Base-by-base conservation (phyloP, 306 rosid genomes). In the Neltuma alba region DNA sequence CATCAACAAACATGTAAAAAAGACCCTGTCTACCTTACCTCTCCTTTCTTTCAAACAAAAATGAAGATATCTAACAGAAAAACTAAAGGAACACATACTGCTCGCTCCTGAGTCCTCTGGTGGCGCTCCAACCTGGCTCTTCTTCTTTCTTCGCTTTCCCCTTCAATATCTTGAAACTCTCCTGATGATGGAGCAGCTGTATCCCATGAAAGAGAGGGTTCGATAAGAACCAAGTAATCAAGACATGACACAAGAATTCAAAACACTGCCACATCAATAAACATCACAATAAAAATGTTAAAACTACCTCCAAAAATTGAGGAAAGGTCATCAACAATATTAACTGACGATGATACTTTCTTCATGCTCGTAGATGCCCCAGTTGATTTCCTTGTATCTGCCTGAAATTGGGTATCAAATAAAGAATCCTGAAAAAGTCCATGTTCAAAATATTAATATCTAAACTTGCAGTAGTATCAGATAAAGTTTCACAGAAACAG, bases 41-140 rank as follows among this genome's bases (percentile, higher is more conserved):
- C 52, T 69, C 45, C 47, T 71, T 71, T 63, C 75, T 21, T 76
- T 64, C 47, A 70, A 36, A 69, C 5, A 60, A 70, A 79, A 66
- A 77, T n/a, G 58, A 83, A 82, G 41, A 60, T 18, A 52, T 52
- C 23, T 52, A 52, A 52, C 25, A 52, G 25, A 47, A 70, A 78
- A 80, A 79, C 74, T 47, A 75, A 65, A 75, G 72, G 25, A 78
- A 77, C 57, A 79, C 93, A 88, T 90, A 96, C 99, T 69, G 90
- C 95, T 40, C 99, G 96, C 83, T 93, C 91, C 75, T 89, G 88
- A 70, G 97, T 74, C 89, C 98, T 90, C 80, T 91, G 96, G 61
- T 91, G 92, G 75, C 99, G 98, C 64, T 96, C 99, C 85, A 96
- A 76, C 80, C 99, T 89, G 31, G 98, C 94, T 88, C 91, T 89